Evolutionary conservation across 1,284 basidiomycete species (phyloP), one percentile per base, ranked within the genome.

Genomic region (Ganoderma resinaceum): DNA sequence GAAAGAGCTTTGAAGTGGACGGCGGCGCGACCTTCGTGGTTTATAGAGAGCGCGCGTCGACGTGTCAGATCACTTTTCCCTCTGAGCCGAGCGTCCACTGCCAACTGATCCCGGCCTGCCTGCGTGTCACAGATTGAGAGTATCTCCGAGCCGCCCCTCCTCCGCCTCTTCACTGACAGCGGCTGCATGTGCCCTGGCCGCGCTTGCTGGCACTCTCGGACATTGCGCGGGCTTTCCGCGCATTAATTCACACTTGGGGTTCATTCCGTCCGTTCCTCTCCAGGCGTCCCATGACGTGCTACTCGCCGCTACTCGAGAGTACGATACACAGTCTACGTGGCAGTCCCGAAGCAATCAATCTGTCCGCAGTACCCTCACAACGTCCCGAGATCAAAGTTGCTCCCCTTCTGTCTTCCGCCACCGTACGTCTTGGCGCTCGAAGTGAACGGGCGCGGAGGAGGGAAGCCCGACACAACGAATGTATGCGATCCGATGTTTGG

Each of bases 381-480:
- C 61, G 77, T 79, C 43, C 82, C 82, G 38, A 92, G 75, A 79
- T 93, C 87, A 81, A 94, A 94, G 67, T 87, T 84, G 74, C 89
- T 89, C 29, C 93, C 93, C 70, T 83, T 85, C 73, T 83, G 80
- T 63, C 87, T 86, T 37, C 91, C 91, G 77, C 89, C 89, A 18
- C 78, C 79, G 76, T 95, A 95, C 53, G 82, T 82, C 74, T 84
- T 90, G 33, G 77, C 72, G 40, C 76, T 80, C 20, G 78, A 76
- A 43, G 77, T 78, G 78, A 93, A 94, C 37, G 83, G 82, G 57
- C 92, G 87, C n/a, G 93, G 93, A 18, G 89, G 88, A 16, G 93
- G 93, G 77, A 95, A 94, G 62, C 89, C 91, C 26, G 82, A 81
- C 20, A 88, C 85, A 16, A 91, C 91, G 76, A 94, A 95, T 26